Conservation (phyloP, 163 green algal genomes). For the Volvox carteri region DNA sequence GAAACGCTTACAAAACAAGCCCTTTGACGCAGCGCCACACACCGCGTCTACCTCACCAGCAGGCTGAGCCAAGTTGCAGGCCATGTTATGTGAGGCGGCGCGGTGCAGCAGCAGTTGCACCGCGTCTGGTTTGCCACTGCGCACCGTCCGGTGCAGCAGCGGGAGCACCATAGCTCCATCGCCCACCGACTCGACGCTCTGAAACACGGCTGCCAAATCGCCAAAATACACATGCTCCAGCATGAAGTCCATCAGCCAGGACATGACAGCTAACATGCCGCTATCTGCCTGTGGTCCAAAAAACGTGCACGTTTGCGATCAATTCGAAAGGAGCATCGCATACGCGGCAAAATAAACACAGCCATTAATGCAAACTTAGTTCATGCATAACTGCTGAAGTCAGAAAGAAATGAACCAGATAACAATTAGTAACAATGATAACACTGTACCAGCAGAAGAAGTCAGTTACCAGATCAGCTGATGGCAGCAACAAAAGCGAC, state of each 20-base stretch:
- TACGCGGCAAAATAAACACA: too few relatives aligned
- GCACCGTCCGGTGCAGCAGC: slow-evolving; percentile 79
- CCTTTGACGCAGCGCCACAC: too few relatives aligned
- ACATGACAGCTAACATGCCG: slow-evolving; percentile 13
- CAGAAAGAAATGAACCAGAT: too few relatives aligned
- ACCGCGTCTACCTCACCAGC: background rate
- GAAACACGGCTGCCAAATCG: slow-evolving; percentile 33
- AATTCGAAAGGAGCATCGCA: too few relatives aligned
- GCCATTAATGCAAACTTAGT: too few relatives aligned
- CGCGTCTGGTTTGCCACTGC: slow-evolving; percentile 45
- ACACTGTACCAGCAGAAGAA: too few relatives aligned
- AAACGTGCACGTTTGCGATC: too few relatives aligned
- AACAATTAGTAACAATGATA: too few relatives aligned
- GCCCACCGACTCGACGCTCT: slow-evolving; percentile 8
- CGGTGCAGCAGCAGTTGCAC: slow-evolving; percentile 19
- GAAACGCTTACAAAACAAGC: too few relatives aligned
- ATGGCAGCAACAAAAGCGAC: too few relatives aligned
- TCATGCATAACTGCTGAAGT: too few relatives aligned
- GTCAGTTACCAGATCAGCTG: too few relatives aligned
- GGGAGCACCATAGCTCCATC: slow-evolving; percentile 45
- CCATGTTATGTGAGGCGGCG: background rate
- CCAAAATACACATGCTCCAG: slow-evolving; percentile 39
- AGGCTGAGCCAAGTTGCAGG: slow-evolving; percentile 33
- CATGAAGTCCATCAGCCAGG: slow-evolving; percentile 47
- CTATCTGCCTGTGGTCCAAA: slow-evolving; percentile 15